phyloP scores from a whole-genome alignment of 345 rosid genomes.

The Microthlaspi erraticum region DNA sequence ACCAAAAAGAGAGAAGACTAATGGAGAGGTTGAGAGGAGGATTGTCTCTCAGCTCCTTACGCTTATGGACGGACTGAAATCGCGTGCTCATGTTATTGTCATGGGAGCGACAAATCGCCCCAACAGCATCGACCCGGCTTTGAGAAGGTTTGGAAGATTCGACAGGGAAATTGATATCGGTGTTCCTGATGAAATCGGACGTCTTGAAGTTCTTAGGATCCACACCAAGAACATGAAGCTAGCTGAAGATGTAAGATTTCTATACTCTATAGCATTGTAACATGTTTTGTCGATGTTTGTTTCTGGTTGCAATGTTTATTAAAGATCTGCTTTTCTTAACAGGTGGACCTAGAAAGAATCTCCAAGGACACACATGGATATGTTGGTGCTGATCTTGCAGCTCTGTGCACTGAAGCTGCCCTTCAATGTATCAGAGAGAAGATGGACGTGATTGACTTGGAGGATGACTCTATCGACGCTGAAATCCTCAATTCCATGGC shows the following conservation, averaged over 20 bases:
- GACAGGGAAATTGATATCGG: conserved; percentile 96
- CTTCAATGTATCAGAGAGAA: conserved; percentile 98
- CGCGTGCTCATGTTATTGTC: conserved; percentile 93
- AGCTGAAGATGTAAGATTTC: conserved; percentile 72
- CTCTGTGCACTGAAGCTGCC: conserved; percentile 96
- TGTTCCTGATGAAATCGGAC: conserved; percentile 98
- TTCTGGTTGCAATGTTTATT: conserved; percentile 8
- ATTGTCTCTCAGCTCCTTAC: conserved; percentile 94
- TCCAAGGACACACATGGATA: conserved; percentile 92
- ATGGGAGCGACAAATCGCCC: conserved; percentile 99
- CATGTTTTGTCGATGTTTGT: neutral
- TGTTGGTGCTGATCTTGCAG: conserved; percentile 99
- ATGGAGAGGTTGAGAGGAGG: conserved; percentile 97
- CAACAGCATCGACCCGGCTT: conserved; percentile 91
- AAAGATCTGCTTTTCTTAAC: conserved; percentile 14
- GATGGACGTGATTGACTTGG: conserved; percentile 97
- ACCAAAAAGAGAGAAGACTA: conserved; percentile 93
- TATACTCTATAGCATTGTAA: neutral
- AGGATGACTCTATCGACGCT: conserved; percentile 94
- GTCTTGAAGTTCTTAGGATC: conserved; percentile 96
- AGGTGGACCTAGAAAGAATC: conserved; percentile 95
- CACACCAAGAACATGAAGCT: conserved; percentile 99
- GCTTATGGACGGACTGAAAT: conserved; percentile 93
- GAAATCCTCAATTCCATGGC: conserved; percentile 95
- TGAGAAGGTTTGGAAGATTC: conserved; percentile 94